Percentiles rank a stretch among this genome's conserved stretches.
Conservation (phyloP, 345 rosid species). For the Arabidopsis suecica region DNA sequence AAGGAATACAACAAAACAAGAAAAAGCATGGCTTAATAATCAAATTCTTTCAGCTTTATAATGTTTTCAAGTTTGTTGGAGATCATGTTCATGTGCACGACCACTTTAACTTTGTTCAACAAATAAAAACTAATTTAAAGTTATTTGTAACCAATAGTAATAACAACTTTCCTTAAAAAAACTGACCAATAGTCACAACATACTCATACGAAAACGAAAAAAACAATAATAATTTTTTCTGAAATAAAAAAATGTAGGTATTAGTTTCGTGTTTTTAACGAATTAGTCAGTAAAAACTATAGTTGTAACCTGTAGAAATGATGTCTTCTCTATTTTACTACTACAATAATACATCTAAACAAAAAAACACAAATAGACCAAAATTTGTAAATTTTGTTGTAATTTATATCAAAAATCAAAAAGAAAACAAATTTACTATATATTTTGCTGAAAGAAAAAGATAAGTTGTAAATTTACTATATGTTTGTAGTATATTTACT, state of each 20-base stretch:
- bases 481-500: too few relatives aligned
- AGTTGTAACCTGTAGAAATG: not conserved
- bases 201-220: conserved; percentile 14
- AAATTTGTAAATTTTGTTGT: not conserved
- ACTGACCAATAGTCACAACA: conserved; percentile 19
- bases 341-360: not conserved
- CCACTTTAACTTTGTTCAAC: conserved; percentile 26
- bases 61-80: conserved; percentile 35
- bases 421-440: not conserved
- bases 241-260: not conserved
- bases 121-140: not conserved
- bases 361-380: not conserved
- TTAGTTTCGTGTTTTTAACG: not conserved
- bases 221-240: not conserved
- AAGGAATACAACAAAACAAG: conserved; percentile 24
- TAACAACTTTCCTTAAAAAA: not conserved
- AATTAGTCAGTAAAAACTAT: not conserved
- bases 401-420: too few relatives aligned
- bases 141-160: conserved; percentile 10
- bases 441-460: too few relatives aligned
- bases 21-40: conserved; percentile 26
- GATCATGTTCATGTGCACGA: conserved; percentile 40
- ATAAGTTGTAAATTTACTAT: too few relatives aligned
- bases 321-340: not conserved
- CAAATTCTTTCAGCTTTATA: conserved; percentile 30